These are phyloP conservation scores for Hymenoscyphus fructigenus DNA, from an alignment of 2,329 filamentous ascomycete species.

Conservation along the genomic window DNA sequence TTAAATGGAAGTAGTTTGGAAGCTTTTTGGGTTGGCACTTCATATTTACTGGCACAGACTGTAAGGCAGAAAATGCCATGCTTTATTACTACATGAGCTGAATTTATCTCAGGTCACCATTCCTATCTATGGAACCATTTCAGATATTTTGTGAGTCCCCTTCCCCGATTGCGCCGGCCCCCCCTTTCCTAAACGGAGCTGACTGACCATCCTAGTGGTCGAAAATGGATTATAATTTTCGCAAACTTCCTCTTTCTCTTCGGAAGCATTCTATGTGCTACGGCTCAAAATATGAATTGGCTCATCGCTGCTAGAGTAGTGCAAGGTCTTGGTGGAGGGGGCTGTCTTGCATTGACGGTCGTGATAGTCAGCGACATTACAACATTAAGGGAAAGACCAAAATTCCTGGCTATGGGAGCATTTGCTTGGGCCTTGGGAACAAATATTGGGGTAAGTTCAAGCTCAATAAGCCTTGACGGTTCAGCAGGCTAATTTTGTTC, in stretches of 20 bases:
- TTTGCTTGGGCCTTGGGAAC: conserved; percentile 27
- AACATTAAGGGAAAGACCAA: conserved; percentile 46
- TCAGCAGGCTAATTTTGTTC: not conserved
- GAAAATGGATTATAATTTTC: conserved; percentile 20
- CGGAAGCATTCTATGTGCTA: conserved; percentile 20
- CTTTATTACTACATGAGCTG: no score
- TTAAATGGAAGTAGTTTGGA: conserved; percentile 19
- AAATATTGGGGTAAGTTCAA: conserved; percentile 18
- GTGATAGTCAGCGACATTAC: conserved; percentile 52
- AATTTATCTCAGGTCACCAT: conserved; percentile 6
- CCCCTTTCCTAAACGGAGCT: not conserved
- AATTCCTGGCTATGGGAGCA: conserved; percentile 40
- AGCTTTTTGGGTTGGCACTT: conserved; percentile 23
- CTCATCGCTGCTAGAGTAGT: conserved; percentile 21
- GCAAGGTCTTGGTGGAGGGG: conserved; percentile 48
- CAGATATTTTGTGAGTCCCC: conserved; percentile 20
- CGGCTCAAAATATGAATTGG: conserved; percentile 20
- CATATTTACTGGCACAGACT: conserved; percentile 22
- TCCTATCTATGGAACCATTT: conserved; percentile 20
- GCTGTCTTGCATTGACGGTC: conserved; percentile 45
- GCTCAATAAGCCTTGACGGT: not conserved
- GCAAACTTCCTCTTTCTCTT: conserved; percentile 18
- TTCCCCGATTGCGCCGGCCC: no score
- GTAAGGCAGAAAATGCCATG: not conserved
- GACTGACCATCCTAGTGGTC: conserved; percentile 10